Evolutionary conservation across 2,329 filamentous ascomycete species (phyloP), one percentile per base, ranked within the genome.

Genomic region (Diaporthe sp.): DNA sequence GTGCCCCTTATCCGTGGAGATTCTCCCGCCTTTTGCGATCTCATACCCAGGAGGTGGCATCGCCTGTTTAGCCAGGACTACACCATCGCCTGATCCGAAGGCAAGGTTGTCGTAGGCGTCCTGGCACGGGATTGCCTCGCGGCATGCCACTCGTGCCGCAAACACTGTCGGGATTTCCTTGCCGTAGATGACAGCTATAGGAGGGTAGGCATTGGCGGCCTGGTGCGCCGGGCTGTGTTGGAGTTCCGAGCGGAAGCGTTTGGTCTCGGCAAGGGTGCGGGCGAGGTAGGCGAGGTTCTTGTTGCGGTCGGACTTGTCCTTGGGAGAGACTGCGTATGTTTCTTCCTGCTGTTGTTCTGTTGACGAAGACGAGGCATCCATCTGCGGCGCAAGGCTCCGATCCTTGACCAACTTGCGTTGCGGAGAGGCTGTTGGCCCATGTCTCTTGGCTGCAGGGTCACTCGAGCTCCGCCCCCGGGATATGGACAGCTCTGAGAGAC

Each of bases 11-110:
- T 98, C 95, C 72, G 93, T 95, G 79, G 91, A 93, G 17, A 98
- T 91, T 25, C 95, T 87, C 0, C 95, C 95, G 17, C 92, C 93
- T 61, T 89, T 91, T 1, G 93, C 94, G 49, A 94, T 87, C 67
- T 90, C 88, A 82, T 98, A 98, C 0, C 95, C 95, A 3, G 90
- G 85, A 0, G 96, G 96, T 58, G 97, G 84, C 94, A 97, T 96
- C 0, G 95, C 94, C 77, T 96, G 94, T 70, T 91, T 91, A 0
- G 96, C 94, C 9, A 98, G 88, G 73, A 96, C 95, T 0, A 98
- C 96, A 0, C 96, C 96, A 82, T 98, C 96, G 2, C 96, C 95
- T 31, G 93, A 93, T 0, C 94, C 93, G 84, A 98, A 98, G 0
- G 95, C 90, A 3, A 98, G 88, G 79, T 97, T 93, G 78, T 98